Evolutionary conservation across 345 rosid species (phyloP).

Genomic region (Clausena lansium): DNA sequence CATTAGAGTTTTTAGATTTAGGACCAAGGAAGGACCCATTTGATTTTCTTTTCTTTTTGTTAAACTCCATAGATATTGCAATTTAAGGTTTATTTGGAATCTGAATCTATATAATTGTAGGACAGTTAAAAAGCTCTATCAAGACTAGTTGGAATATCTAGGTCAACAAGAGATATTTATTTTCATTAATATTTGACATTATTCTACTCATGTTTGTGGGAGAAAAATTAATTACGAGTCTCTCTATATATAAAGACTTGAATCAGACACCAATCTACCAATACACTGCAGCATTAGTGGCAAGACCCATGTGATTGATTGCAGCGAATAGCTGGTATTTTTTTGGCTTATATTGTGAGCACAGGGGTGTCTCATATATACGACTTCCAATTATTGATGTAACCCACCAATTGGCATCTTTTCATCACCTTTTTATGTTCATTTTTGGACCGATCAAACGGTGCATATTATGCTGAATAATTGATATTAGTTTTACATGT

Average conservation of each 20-base stretch:
- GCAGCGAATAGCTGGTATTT: slow-evolving; percentile 17
- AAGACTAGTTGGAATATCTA: no score
- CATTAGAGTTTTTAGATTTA: slow-evolving; percentile 18
- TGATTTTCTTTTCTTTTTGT: not conserved
- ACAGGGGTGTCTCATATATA: not conserved
- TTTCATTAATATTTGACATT: no score
- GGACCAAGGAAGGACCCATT: slow-evolving; percentile 19
- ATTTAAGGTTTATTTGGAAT: no score
- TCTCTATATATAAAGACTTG: no score
- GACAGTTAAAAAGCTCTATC: no score
- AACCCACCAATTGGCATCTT: not conserved
- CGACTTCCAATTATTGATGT: slow-evolving; percentile 26
- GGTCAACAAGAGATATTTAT: no score
- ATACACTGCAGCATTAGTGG: no score
- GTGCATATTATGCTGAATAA: not conserved
- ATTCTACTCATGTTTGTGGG: no score
- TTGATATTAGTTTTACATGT: not conserved
- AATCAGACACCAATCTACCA: no score
- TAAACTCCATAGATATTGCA: no score
- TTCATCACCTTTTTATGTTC: not conserved
- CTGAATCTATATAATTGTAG: no score
- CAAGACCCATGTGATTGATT: slow-evolving; percentile 21
- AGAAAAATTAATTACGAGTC: no score
- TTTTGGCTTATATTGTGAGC: slow-evolving; percentile 18
- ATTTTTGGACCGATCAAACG: not conserved